Conservation (phyloP, 2,329 filamentous ascomycete genomes). For the Boeremia exigua region DNA sequence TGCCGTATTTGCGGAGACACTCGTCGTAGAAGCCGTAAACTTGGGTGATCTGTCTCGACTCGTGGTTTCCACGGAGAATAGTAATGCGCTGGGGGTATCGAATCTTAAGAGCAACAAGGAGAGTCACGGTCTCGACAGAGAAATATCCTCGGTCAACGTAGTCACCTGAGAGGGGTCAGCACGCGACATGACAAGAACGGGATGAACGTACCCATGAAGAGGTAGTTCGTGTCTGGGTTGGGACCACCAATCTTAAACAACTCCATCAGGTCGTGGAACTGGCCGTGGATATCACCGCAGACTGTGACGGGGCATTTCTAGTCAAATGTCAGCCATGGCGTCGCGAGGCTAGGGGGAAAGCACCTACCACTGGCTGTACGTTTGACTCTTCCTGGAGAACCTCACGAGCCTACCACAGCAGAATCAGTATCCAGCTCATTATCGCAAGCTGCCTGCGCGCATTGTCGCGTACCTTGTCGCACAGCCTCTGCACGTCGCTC, state of each 20-base stretch:
- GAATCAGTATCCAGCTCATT: conserved; percentile 19
- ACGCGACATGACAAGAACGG: conserved; percentile 1
- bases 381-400: conserved; percentile 98
- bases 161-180: conserved; percentile 69
- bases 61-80: conserved; percentile 91
- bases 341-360: neutral
- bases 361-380: conserved; percentile 92
- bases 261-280: conserved; percentile 99
- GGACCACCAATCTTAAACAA: conserved; percentile 98
- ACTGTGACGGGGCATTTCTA: conserved; percentile 97
- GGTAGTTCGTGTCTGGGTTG: conserved; percentile 98
- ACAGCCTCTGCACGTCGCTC: conserved; percentile 92
- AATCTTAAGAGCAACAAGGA: conserved; percentile 96
- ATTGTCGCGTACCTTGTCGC: conserved; percentile 94
- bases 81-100: conserved; percentile 98
- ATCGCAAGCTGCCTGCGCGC: conserved; percentile 13
- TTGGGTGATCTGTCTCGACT: conserved; percentile 78
- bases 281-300: conserved; percentile 98
- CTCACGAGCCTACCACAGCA: conserved; percentile 75
- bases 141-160: conserved; percentile 99
- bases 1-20: conserved; percentile 77
- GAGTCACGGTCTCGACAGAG: conserved; percentile 96
- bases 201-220: conserved; percentile 82
- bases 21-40: conserved; percentile 83
- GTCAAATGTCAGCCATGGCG: conserved; percentile 23